phyloP scores from a whole-genome alignment of 495 filamentous ascomycete genomes.

The Tuber microsphaerosporum region DNA sequence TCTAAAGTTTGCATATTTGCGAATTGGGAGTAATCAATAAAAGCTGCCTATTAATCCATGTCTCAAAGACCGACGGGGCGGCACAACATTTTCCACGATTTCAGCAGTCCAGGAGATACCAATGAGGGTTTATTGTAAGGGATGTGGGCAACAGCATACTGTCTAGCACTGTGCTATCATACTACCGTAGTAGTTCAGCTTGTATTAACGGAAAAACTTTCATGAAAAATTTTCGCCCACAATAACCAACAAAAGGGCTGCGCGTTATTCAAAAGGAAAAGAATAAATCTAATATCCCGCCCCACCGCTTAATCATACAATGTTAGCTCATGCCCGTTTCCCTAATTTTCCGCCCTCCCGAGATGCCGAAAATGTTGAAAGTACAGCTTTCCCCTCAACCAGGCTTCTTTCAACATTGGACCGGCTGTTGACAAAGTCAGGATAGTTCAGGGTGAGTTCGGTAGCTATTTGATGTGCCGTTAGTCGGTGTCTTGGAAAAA shows the following conservation, averaged over 20 bases:
- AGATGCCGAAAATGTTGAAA: constrained; percentile 8
- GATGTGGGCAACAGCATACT: not conserved
- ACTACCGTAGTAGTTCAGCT: too few relatives aligned
- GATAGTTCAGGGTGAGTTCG: constrained; percentile 96
- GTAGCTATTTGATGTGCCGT: constrained; percentile 48
- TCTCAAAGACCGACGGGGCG: too few relatives aligned
- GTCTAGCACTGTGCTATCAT: not conserved
- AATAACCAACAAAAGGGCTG: not conserved
- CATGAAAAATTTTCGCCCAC: not conserved
- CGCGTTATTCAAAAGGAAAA: not conserved
- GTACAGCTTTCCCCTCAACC: constrained; percentile 54
- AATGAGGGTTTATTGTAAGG: not conserved
- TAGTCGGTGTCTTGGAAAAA: not conserved
- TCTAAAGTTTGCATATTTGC: too few relatives aligned
- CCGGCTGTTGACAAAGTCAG: constrained; percentile 93
- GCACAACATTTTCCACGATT: too few relatives aligned
- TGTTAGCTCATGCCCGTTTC: not conserved
- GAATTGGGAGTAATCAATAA: too few relatives aligned
- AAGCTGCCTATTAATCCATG: too few relatives aligned
- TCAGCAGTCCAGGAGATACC: too few relatives aligned
- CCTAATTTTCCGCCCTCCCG: constrained; percentile 17
- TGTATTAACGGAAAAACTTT: not conserved
- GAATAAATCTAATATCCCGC: not conserved
- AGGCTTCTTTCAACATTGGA: constrained; percentile 83
- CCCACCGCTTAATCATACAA: not conserved